phyloP scores from a whole-genome alignment of 768 basidiomycete genomes.

The Mycena albidolilacea region DNA sequence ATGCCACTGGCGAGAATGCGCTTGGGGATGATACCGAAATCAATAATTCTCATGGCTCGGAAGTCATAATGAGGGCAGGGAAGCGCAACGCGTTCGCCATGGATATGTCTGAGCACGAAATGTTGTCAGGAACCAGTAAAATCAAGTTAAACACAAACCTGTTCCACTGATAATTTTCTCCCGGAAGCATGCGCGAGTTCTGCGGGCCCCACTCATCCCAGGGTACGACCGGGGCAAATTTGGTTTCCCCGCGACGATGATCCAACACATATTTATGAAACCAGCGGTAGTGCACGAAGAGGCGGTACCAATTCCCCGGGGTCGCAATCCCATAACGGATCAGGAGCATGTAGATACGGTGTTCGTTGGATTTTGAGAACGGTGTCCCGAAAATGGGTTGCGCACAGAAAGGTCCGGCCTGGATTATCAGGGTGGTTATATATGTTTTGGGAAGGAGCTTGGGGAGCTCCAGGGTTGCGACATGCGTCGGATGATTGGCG shows the following conservation, averaged over 20 bases:
- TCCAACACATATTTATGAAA: neutral
- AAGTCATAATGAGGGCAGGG: neutral
- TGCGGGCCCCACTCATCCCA: conserved; percentile 31
- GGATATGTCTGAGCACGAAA: conserved; percentile 12
- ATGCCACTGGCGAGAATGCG: neutral
- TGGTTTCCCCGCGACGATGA: no score
- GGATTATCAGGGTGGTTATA: neutral
- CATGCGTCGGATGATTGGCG: neutral
- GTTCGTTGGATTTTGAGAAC: conserved; percentile 17
- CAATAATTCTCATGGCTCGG: neutral
- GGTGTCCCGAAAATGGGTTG: neutral
- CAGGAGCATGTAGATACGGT: conserved; percentile 9
- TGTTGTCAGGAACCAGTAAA: neutral
- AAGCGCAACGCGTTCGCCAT: conserved; percentile 23
- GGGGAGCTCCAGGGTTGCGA: conserved; percentile 6
- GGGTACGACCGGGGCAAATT: neutral
- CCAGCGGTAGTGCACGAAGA: conserved; percentile 10
- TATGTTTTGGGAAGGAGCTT: neutral
- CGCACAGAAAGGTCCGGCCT: conserved; percentile 14
- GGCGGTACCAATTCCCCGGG: neutral
- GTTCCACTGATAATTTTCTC: neutral
- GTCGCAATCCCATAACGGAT: neutral
- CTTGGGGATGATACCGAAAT: conserved; percentile 10
- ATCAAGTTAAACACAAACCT: neutral
- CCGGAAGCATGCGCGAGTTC: conserved; percentile 14